phyloP scores from a whole-genome alignment of 495 filamentous ascomycete species.

The Aspergillus coremiiformis region DNA sequence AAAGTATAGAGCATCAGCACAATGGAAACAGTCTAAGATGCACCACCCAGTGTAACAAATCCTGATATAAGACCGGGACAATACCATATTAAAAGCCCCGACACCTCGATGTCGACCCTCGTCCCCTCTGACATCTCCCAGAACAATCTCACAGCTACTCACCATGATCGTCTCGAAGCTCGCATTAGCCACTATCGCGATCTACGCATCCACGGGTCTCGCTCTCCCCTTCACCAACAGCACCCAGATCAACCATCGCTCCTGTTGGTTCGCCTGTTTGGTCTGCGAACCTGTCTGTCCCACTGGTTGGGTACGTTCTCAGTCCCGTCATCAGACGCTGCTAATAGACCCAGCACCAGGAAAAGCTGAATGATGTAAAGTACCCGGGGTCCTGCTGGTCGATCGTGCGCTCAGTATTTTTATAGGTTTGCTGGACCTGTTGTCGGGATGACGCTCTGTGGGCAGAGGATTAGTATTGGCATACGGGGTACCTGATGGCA shows the following conservation, averaged over 20 bases:
- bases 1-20: too few relatives aligned
- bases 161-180: neutral
- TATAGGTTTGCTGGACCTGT: neutral
- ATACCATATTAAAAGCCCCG: too few relatives aligned
- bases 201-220: neutral
- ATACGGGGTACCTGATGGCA: too few relatives aligned
- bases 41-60: too few relatives aligned
- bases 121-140: too few relatives aligned
- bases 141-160: neutral
- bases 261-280: neutral
- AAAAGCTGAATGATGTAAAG: neutral
- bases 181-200: neutral
- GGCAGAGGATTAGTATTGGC: too few relatives aligned
- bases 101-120: too few relatives aligned
- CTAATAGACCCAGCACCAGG: neutral
- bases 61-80: too few relatives aligned
- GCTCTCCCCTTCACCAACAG: neutral
- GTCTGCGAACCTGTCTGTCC: neutral
- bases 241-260: neutral
- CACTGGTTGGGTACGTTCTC: neutral
- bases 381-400: neutral
- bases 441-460: neutral
- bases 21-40: too few relatives aligned
- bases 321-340: neutral
- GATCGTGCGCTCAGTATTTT: neutral